Conservation (phyloP, 768 basidiomycete genomes). For the Botryobasidium botryosum region DNA sequence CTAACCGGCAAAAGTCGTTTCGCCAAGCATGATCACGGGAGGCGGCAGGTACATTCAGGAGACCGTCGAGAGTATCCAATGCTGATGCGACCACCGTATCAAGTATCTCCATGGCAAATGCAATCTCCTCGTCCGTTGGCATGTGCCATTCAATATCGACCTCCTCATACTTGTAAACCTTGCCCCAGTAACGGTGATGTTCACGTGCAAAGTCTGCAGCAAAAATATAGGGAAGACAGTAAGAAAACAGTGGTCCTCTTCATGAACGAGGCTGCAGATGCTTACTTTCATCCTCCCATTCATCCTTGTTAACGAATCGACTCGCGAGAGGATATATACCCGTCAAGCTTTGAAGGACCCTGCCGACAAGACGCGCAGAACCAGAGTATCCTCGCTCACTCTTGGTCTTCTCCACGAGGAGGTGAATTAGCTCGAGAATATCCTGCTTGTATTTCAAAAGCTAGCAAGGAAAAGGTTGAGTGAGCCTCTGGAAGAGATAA, state of each 20-base stretch:
- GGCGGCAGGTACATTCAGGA: slow-evolving; percentile 33
- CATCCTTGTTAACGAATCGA: slow-evolving; percentile 65
- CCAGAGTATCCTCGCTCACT: slow-evolving; percentile 79
- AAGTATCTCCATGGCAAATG: slow-evolving; percentile 63
- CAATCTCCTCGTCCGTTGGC: slow-evolving; percentile 52
- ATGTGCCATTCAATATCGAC: slow-evolving; percentile 82
- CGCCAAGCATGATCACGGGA: slow-evolving; percentile 50
- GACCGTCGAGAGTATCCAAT: slow-evolving; percentile 44
- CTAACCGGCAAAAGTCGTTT: slow-evolving; percentile 73
- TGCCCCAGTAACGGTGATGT: slow-evolving; percentile 64
- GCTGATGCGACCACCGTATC: slow-evolving; percentile 48
- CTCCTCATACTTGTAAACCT: slow-evolving; percentile 57
- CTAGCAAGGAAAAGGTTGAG: slow-evolving; percentile 22
- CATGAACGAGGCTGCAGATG: background rate
- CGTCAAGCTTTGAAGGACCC: slow-evolving; percentile 57
- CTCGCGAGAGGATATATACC: slow-evolving; percentile 62
- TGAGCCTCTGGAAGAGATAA: background rate
- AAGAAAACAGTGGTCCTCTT: background rate
- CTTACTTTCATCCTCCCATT: slow-evolving; percentile 64
- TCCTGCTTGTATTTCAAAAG: slow-evolving; percentile 50
- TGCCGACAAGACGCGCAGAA: slow-evolving; percentile 58
- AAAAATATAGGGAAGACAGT: slow-evolving; percentile 11
- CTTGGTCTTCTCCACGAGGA: slow-evolving; percentile 65
- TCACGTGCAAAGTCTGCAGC: slow-evolving; percentile 40
- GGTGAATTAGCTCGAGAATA: slow-evolving; percentile 40